Conservation (phyloP, 2,329 filamentous ascomycete species). For the Fusarium sororula region DNA sequence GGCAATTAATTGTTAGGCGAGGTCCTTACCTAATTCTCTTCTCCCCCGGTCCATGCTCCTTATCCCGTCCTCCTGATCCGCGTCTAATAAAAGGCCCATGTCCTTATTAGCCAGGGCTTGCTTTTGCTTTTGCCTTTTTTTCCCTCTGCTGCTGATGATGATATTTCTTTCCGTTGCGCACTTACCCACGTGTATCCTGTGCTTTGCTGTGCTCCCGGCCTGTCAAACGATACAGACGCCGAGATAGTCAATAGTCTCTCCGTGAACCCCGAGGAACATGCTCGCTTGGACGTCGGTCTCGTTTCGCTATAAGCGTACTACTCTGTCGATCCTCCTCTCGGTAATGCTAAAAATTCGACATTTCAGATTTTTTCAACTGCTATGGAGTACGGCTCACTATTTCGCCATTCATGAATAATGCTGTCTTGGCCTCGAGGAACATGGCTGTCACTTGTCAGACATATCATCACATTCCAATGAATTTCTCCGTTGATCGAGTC, state of each 20-base stretch:
- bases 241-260: conserved; percentile 12
- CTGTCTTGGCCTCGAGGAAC: conserved; percentile 9
- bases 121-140: neutral
- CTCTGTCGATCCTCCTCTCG: conserved; percentile 37
- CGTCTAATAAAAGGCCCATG: conserved; percentile 32
- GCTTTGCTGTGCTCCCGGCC: conserved; percentile 1
- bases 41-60: conserved; percentile 12
- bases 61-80: conserved; percentile 32
- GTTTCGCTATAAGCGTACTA: conserved; percentile 15
- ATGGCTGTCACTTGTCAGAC: neutral
- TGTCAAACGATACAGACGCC: conserved; percentile 26
- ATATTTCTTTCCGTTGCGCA: neutral
- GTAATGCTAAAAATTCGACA: conserved; percentile 20
- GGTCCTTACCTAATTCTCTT: neutral
- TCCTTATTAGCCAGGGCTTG: conserved; percentile 3
- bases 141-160: neutral
- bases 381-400: neutral
- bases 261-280: neutral
- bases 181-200: conserved; percentile 18
- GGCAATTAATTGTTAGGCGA: neutral
- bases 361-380: neutral
- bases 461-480: neutral
- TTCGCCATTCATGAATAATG: conserved; percentile 4
- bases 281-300: conserved; percentile 15
- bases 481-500: neutral